A percentile compares a stretch with the other conserved stretches of the same genome.
These are phyloP conservation scores for Alternaria brassicicola DNA, from an alignment of 2,329 filamentous ascomycete genomes.

Conservation along the genomic window DNA sequence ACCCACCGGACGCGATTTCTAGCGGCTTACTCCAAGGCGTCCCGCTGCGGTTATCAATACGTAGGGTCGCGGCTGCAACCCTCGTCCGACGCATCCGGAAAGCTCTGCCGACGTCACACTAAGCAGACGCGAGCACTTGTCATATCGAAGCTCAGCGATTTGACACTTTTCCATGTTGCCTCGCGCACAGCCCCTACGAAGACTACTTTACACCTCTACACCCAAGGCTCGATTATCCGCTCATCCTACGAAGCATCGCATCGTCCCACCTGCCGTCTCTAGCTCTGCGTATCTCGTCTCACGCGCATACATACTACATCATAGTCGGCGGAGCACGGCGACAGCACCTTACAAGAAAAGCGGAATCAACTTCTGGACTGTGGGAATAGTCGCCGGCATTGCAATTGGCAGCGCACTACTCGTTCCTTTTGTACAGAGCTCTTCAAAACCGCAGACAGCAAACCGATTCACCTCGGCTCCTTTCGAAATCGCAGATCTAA, in stretches of 20 bases:
- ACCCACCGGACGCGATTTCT: neutral
- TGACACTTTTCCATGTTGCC: slow-evolving; percentile 32
- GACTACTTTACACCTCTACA: slow-evolving; percentile 2
- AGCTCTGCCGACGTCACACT: slow-evolving; percentile 13
- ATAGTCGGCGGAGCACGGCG: slow-evolving; percentile 9
- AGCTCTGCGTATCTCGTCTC: slow-evolving; percentile 9
- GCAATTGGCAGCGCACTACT: slow-evolving; percentile 43
- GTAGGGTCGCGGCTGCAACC: slow-evolving; percentile 3
- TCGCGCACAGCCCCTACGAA: slow-evolving; percentile 27
- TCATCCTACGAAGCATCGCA: slow-evolving; percentile 19
- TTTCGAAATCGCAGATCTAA: slow-evolving; percentile 30
- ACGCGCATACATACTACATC: slow-evolving; percentile 17
- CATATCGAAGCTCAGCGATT: slow-evolving; percentile 14
- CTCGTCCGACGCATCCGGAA: slow-evolving; percentile 9
- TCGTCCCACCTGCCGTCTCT: slow-evolving; percentile 19
- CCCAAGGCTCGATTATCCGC: slow-evolving; percentile 13
- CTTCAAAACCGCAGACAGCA: slow-evolving; percentile 12
- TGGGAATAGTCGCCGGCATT: slow-evolving; percentile 37
- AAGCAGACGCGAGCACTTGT: slow-evolving; percentile 9
- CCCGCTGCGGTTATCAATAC: slow-evolving; percentile 1
- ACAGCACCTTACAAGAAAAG: slow-evolving; percentile 27
- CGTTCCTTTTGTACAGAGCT: slow-evolving; percentile 24
- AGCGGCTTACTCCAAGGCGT: neutral
- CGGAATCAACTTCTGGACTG: slow-evolving; percentile 35
- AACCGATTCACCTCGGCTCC: slow-evolving; percentile 13